phyloP scores from a whole-genome alignment of 2,329 filamentous ascomycete genomes.

The Chrysosphaeria jannelii region DNA sequence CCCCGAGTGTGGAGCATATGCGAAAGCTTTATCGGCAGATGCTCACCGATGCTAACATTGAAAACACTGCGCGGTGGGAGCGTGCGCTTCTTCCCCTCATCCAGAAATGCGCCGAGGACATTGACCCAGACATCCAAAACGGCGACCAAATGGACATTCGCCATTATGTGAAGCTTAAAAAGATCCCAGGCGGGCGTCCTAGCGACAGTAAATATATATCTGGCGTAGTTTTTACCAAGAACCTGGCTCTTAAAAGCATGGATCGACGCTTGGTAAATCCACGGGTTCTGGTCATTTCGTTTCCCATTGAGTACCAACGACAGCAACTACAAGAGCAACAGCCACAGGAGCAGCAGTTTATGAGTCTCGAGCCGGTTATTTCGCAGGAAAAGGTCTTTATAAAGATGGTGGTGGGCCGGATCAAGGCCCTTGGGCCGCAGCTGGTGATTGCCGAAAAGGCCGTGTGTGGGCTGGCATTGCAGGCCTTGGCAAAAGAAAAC shows the following conservation, averaged over 20 bases:
- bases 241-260: constrained; percentile 90
- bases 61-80: constrained; percentile 54
- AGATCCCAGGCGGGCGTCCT: constrained; percentile 69
- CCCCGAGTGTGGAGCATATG: constrained; percentile 67
- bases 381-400: constrained; percentile 89
- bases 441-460: constrained; percentile 78
- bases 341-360: constrained; percentile 72
- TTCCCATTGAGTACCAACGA: constrained; percentile 83
- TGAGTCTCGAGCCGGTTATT: constrained; percentile 92
- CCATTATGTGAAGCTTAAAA: constrained; percentile 92
- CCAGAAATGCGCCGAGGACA: constrained; percentile 72
- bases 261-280: constrained; percentile 57
- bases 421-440: constrained; percentile 58
- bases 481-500: constrained; percentile 62
- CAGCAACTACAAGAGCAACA: too few species aligned
- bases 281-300: constrained; percentile 73
- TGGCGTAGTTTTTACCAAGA: constrained; percentile 91
- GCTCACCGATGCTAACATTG: constrained; percentile 43
- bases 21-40: constrained; percentile 61
- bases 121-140: constrained; percentile 67
- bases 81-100: constrained; percentile 73
- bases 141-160: constrained; percentile 93
- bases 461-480: constrained; percentile 69
- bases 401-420: constrained; percentile 69
- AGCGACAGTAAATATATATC: constrained; percentile 90